Evolutionary conservation across 257 asterid species (phyloP), one percentile per base, ranked within the genome.

Genomic region (Penstemon barbatus): DNA sequence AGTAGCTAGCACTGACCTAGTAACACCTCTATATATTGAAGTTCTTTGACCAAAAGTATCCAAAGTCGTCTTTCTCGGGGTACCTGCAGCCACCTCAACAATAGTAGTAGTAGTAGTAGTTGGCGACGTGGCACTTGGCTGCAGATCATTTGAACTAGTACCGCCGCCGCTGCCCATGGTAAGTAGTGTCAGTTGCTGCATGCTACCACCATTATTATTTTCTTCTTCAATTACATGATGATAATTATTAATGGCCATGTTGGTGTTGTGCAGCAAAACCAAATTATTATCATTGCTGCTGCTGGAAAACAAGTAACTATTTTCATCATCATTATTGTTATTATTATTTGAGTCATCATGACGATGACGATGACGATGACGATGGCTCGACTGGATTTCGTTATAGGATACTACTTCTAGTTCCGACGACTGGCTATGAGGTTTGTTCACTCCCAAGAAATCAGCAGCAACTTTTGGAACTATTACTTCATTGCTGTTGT

Each of bases 41-140:
- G 98, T 92, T 82, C 98, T 78, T 81, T 92, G 98, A 5, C 98
- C 98, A 71, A 92, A 92, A 8, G 97, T 92, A 56, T 92, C 98
- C 57, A 80, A 65, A 10, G 89, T 75, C 57, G 89, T 75, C 57
- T 95, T 79, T 68, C 95, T 79, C 0, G 95, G 96, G 1, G 68
- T 63, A 7, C 92, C 33, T 25, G 33, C 2, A 1, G 33, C 74
- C 0, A 2, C 33, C 77, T 80, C 97, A 63, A 86, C 89, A 48
- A 79, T 68, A 39, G 83, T 74, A 18, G 79, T 74, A 69, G 77
- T 79, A 4, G 71, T 57, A 3, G 33, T 25, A 25, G 33, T 25
- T 25, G 33, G 33, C 1, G 70, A 45, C 18, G 62, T 69, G 5
- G 80, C 78, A 60, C 75, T 68, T 7, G 79, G 72, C 67, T 80